Percentiles rank a stretch among this genome's conserved stretches.
These are phyloP conservation scores for Chrysanthemum makinoi DNA, from an alignment of 129 eudicot genomes.

Conservation along the genomic window DNA sequence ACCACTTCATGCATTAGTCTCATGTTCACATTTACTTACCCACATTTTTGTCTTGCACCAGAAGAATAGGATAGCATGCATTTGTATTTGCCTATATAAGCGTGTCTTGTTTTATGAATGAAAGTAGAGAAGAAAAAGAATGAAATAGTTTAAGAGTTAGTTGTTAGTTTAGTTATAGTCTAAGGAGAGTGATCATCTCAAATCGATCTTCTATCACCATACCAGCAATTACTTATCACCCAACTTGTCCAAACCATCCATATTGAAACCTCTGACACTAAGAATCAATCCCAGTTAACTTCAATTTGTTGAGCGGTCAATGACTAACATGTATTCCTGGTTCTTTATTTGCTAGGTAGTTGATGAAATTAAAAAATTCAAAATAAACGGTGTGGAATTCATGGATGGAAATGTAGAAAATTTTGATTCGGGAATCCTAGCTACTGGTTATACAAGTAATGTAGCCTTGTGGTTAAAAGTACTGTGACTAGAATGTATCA, in stretches of 20 bases:
- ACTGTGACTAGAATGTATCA: not conserved
- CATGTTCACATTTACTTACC: no score
- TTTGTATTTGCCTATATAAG: no score
- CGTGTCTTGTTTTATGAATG: not conserved
- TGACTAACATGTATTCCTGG: not conserved
- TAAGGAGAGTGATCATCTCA: no score
- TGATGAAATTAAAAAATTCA: conserved; percentile 27
- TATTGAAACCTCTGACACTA: not conserved
- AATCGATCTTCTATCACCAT: no score
- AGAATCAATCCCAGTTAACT: not conserved
- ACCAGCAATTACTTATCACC: no score
- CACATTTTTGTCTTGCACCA: no score
- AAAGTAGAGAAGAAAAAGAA: no score
- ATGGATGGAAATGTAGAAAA: conserved; percentile 33
- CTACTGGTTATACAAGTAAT: conserved; percentile 40
- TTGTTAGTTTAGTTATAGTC: no score
- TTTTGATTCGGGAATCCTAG: conserved; percentile 30
- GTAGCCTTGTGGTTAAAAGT: conserved; percentile 42
- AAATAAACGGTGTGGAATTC: conserved; percentile 26
- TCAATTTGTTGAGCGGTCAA: conserved; percentile 1
- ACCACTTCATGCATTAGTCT: no score
- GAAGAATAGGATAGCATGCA: no score
- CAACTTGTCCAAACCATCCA: not conserved
- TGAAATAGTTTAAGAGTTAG: no score
- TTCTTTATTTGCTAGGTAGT: conserved; percentile 28